Base-by-base conservation (phyloP, 768 basidiomycete genomes). In the Boletus patriciae region DNA sequence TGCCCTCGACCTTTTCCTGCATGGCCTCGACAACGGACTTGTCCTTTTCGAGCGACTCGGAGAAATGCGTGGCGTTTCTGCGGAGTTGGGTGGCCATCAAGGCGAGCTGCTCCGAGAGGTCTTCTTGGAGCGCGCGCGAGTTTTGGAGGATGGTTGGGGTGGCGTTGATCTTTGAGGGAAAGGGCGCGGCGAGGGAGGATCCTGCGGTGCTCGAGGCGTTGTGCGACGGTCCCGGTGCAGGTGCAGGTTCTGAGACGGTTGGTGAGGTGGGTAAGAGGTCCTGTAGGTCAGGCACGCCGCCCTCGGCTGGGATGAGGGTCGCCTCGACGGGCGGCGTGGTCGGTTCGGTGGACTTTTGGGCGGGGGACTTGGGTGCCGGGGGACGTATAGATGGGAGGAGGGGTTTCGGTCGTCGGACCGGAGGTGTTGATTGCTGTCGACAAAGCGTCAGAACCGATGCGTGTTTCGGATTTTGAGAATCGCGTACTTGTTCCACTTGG, bases 11-110 rank as follows among this genome's bases (percentile, higher is more conserved):
- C 70, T 91, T 90, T 62, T 80, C 77, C 59, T 86, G 80, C 13
- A 91, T 83, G 11, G 78, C 76, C 31, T 84, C 82, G 3, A 97
- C 70, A 9, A 94, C 79, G 0, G 77, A 76, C 63, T 88, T 84
- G 70, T 98, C 95, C 53, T 86, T 86, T 41, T 76, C 85, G 2
- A 98, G 76, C 12, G 85, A 77, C 5, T 79, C 77, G 6, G 88
- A 81, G 68, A 98, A 95, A 63, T 92, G 84, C 0, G 87, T 68
- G 0, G 93, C 87, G 62, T 96, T 96, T 23, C 83, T 79, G 64
- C 90, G 91, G 48, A 98, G 83, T 67, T 94, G 92, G 11, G 84
- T 77, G 1, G 93, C 92, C 95, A 98, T 98, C 54, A 83, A 71
- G 1, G 85, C 86, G 25, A 95, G 82, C 64, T 92, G 87, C 10